Evolutionary conservation across 2,329 filamentous ascomycete genomes (phyloP).

Genomic region (Trichoderma afroharzianum): DNA sequence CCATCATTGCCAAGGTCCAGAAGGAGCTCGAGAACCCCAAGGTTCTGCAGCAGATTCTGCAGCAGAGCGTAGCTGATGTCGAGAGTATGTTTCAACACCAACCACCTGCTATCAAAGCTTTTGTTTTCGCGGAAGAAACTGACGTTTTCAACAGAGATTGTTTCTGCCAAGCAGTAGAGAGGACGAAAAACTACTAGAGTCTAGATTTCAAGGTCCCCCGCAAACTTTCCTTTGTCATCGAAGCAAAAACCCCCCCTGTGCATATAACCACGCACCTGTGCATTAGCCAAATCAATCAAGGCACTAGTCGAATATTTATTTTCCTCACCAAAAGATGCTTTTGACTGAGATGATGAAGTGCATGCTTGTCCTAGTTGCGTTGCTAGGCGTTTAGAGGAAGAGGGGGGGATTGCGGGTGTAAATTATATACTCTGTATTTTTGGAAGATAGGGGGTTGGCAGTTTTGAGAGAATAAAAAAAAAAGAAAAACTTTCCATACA

Average conservation of each 20-base stretch:
- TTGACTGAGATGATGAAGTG: constrained; percentile 16
- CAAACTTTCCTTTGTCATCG: constrained; percentile 49
- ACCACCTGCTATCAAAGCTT: too few species aligned
- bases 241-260: constrained; percentile 41
- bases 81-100: constrained; percentile 63
- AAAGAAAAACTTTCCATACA: background rate
- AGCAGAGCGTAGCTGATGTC: constrained; percentile 93
- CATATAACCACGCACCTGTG: constrained; percentile 57
- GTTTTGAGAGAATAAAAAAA: background rate
- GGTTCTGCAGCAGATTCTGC: constrained; percentile 93
- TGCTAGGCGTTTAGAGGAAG: background rate
- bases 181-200: constrained; percentile 33
- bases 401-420: constrained; percentile 1
- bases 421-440: constrained; percentile 12
- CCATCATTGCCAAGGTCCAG: constrained; percentile 93
- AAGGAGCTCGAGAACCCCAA: constrained; percentile 99
- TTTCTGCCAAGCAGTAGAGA: constrained; percentile 64
- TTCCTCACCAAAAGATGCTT: background rate
- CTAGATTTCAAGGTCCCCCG: constrained; percentile 34
- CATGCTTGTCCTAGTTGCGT: constrained; percentile 6
- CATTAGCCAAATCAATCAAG: constrained; percentile 52
- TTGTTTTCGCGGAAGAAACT: constrained; percentile 26
- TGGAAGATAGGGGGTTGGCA: background rate
- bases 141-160: constrained; percentile 50
- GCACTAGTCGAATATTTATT: constrained; percentile 26